Evolutionary conservation across 2,329 filamentous ascomycete genomes (phyloP).

Genomic region (Didymella pinodella): DNA sequence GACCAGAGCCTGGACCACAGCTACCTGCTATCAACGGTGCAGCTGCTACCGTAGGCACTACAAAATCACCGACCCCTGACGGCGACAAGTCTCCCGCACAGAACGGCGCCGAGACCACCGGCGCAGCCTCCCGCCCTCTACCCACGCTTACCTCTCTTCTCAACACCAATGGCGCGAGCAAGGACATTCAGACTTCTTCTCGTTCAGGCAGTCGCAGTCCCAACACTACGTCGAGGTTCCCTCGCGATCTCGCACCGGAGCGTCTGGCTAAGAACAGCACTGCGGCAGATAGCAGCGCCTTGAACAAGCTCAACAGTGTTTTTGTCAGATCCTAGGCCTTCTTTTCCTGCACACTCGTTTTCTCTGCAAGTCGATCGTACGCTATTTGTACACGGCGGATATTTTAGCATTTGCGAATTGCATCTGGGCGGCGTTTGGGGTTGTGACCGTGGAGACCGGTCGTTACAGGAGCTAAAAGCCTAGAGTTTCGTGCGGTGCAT

Average conservation of each 20-base stretch:
- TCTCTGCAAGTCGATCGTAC: conserved; percentile 11
- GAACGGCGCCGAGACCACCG: conserved; percentile 48
- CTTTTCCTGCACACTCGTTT: conserved; percentile 3
- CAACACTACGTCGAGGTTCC: conserved; percentile 41
- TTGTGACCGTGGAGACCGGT: conserved; percentile 10
- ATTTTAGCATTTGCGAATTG: conserved; percentile 36
- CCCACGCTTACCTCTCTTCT: conserved; percentile 53
- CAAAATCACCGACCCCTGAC: conserved; percentile 44
- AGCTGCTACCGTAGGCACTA: conserved; percentile 29
- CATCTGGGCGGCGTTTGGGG: conserved; percentile 41
- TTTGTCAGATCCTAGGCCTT: conserved; percentile 40
- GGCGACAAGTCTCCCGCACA: conserved; percentile 53
- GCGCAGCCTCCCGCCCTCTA: conserved; percentile 53
- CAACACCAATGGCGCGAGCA: conserved; percentile 39
- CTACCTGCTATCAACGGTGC: conserved; percentile 47
- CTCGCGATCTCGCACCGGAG: conserved; percentile 45
- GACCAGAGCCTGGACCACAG: conserved; percentile 47
- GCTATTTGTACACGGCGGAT: conserved; percentile 8
- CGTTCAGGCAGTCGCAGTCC: conserved; percentile 55
- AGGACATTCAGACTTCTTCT: conserved; percentile 45
- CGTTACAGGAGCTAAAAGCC: conserved; percentile 13
- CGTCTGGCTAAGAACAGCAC: conserved; percentile 45
- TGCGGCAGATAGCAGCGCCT: conserved; percentile 40
- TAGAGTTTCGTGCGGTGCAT: conserved; percentile 16
- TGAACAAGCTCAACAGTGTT: conserved; percentile 48